Base-by-base conservation (phyloP, 129 eudicot species). In the Logfia minima region DNA sequence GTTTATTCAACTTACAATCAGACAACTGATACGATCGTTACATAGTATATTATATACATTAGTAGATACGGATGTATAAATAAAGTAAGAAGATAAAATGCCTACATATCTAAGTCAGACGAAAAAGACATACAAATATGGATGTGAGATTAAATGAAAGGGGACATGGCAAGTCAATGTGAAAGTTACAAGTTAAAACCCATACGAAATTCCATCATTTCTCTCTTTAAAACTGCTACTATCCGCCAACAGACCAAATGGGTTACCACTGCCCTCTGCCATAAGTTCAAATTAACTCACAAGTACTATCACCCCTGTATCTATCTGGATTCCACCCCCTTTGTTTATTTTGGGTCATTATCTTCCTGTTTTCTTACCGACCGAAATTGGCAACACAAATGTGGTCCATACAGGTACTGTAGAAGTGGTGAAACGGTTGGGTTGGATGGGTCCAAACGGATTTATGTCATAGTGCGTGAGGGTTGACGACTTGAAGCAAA, bases 241-340 rank as follows among this genome's bases (percentile, higher is more conserved):
- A 58, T 22, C 28, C 3, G 13, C 14, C 63, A 66, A 66, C 18
- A 13, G 70, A 66, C 70, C 45, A 29, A 31, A 65, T n/a, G 45
- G 70, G 48, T 66, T 66, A 18, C 45, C 70, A 17, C 70, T 66
- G 70, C 70, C 70, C 70, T 66, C 48, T 16, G 70, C 48, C 70
- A 31, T 66, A 28, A 28, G 48, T 43, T 31, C 5, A 31, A 14
- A 66, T 66, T 66, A 31, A 66, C 24, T 32, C 45, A 34, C 70
- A 66, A n/a, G 13, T 65, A 16, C 70, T 31, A 29, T 65, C 45
- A 66, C 39, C n/a, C 67, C 6, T 66, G 70, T 66, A 66, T 66
- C 45, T 32, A 17, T 66, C 45, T 28, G 14, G 22, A 8, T 39
- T 39, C 21, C 17, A 65, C 3, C 8, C 3, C 19, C 8, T 17